Evolutionary conservation across 1,284 basidiomycete genomes (phyloP).

Genomic region (Stereum hirsutum): DNA sequence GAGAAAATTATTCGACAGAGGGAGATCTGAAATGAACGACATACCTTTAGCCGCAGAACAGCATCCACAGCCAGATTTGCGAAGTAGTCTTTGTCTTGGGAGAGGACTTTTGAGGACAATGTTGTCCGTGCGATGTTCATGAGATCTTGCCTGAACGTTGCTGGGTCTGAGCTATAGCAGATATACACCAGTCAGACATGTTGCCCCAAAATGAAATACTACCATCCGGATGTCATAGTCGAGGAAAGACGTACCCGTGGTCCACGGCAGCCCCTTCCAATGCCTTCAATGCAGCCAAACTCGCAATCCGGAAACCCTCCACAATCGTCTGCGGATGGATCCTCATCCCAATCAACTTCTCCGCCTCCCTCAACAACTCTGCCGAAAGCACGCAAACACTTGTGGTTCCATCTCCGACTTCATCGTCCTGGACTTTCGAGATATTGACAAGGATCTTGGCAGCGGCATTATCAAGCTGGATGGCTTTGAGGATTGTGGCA

Average conservation of each 20-base stretch:
- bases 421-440: constrained; percentile 99
- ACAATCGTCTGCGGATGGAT: constrained; percentile 99
- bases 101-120: constrained; percentile 91
- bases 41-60: constrained; percentile 85
- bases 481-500: constrained; percentile 95
- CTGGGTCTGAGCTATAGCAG: constrained; percentile 52
- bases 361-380: constrained; percentile 91
- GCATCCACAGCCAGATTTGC: constrained; percentile 98
- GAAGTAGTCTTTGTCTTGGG: constrained; percentile 98
- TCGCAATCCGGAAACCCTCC: constrained; percentile 96
- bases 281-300: constrained; percentile 77
- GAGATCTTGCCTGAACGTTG: constrained; percentile 80
- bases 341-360: constrained; percentile 87
- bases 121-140: constrained; percentile 98
- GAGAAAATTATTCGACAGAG: too few species aligned
- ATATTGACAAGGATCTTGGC: constrained; percentile 99
- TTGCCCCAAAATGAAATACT: not conserved
- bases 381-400: constrained; percentile 90
- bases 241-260: constrained; percentile 53
- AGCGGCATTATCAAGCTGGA: constrained; percentile 96
- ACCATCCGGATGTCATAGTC: too few species aligned
- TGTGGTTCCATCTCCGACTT: constrained; percentile 97
- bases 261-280: constrained; percentile 79
- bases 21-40: not conserved
- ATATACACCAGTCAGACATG: not conserved